Base-by-base conservation (phyloP, 2,329 filamentous ascomycete species). In the Hortaea sp. region DNA sequence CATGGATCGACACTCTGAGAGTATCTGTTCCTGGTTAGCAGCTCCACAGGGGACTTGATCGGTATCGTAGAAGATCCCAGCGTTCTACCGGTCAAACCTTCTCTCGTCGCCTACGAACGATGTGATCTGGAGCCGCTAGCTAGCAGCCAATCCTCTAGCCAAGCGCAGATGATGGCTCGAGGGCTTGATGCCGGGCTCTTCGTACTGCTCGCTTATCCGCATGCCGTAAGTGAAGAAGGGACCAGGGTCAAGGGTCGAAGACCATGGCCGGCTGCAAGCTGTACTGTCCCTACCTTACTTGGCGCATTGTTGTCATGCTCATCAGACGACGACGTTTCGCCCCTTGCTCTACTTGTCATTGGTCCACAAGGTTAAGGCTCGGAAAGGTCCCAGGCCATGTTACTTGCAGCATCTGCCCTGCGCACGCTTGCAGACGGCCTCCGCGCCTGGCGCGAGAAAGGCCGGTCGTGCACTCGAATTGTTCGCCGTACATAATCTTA, bases 291-390 rank as follows among this genome's bases (percentile, higher is more conserved):
- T 52, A 51, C 55, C 56, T 56, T 53, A 57, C 50, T 51, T 59
- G 51, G 53, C 52, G 49, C 44, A 27, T 41, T 44, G 46, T 45
- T 53, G 49, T 52, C 49, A 53, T 51, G 51, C 4, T 35, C 32
- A 57, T 57, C 55, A 53, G 51, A 54, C 51, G 48, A 55, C 54
- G 52, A 46, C 49, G 58, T 61, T 59, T 61, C 59, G 60, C 54
- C 57, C 60, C 60, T 62, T 62, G 60, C 61, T 52, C 52, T 45
- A 44, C 32, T 53, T 57, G 52, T 53, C 53, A 56, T 53, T 57
- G 51, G 50, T 46, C 48, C 46, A 44, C 50, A 47, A 50, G 51
- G 44, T 48, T 49, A 48, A 52, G 49, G 49, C 44, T 53, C 56
- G 56, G 51, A 47, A 53, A 42, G 49, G 44, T 39, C 49, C 48